These are phyloP conservation scores for Calonectria naviculata DNA, from an alignment of 2,329 filamentous ascomycete species.

Conservation along the genomic window DNA sequence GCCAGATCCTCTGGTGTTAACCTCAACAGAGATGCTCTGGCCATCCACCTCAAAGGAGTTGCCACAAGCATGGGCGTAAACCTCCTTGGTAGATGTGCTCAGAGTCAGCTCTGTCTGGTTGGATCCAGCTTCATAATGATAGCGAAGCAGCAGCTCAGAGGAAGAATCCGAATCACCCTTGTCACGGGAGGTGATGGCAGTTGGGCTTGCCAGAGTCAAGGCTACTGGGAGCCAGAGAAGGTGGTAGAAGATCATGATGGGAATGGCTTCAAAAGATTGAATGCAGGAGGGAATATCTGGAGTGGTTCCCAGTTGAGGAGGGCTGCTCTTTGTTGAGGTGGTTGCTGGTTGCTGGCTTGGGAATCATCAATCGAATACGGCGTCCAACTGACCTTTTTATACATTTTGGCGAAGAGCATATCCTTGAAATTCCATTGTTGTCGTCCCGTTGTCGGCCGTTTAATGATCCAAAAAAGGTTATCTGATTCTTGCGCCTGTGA, in stretches of 20 bases:
- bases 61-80: neutral
- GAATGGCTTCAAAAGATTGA: neutral
- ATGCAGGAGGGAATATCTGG: neutral
- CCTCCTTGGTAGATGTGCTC: neutral
- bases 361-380: neutral
- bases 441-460: neutral
- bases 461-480: neutral
- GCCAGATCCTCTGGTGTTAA: neutral
- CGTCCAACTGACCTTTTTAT: neutral
- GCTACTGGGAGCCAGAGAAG: neutral
- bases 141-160: neutral
- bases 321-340: neutral
- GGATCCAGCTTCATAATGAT: neutral
- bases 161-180: neutral
- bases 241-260: neutral
- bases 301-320: neutral
- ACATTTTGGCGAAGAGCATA: neutral
- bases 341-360: neutral
- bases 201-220: neutral
- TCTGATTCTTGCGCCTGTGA: neutral
- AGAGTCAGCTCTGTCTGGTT: neutral
- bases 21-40: neutral
- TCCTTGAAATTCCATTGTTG: neutral
- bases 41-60: neutral
- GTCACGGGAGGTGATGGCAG: neutral